These are phyloP conservation scores for Rostrohypoxylon terebratum DNA, from an alignment of 495 filamentous ascomycete genomes.

Conservation along the genomic window DNA sequence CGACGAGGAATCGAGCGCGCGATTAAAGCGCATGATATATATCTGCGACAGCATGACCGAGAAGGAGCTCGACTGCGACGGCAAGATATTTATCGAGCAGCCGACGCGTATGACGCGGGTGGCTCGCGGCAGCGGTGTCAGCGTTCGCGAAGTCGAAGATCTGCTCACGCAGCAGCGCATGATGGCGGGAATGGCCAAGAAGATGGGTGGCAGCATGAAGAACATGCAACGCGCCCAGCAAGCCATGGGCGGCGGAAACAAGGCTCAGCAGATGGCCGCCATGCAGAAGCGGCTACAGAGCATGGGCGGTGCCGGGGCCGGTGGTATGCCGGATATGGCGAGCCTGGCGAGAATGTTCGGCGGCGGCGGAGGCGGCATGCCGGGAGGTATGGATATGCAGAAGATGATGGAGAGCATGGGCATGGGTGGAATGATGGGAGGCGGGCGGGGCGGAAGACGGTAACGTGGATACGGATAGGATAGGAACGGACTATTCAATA, in stretches of 20 bases:
- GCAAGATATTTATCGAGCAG: slow-evolving; percentile 91
- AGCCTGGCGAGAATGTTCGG: slow-evolving; percentile 89
- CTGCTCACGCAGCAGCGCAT: slow-evolving; percentile 96
- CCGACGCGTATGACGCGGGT: slow-evolving; percentile 95
- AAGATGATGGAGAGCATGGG: slow-evolving; percentile 89
- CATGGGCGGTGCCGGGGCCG: slow-evolving; percentile 79
- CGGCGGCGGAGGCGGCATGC: slow-evolving; percentile 64
- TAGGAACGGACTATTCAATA: slow-evolving; percentile 26
- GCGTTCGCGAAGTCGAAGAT: slow-evolving; percentile 95
- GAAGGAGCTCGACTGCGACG: slow-evolving; percentile 93
- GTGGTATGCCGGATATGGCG: slow-evolving; percentile 80
- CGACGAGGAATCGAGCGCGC: slow-evolving; percentile 91
- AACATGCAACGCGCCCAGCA: slow-evolving; percentile 95
- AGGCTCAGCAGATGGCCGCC: slow-evolving; percentile 92
- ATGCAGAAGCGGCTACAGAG: slow-evolving; percentile 96
- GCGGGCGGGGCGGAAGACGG: slow-evolving; percentile 48
- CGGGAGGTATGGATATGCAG: slow-evolving; percentile 81
- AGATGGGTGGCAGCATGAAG: slow-evolving; percentile 95
- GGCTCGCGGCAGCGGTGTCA: slow-evolving; percentile 88
- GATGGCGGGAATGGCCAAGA: slow-evolving; percentile 99
- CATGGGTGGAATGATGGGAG: slow-evolving; percentile 67
- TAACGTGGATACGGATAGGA: slow-evolving; percentile 27
- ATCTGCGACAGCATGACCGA: slow-evolving; percentile 98
- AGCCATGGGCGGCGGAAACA: slow-evolving; percentile 86
- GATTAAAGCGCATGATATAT: slow-evolving; percentile 98